Percentiles rank a stretch among this genome's conserved stretches.
phyloP scores from a whole-genome alignment of 495 filamentous ascomycete genomes.

The Aspergillus cavernicola region DNA sequence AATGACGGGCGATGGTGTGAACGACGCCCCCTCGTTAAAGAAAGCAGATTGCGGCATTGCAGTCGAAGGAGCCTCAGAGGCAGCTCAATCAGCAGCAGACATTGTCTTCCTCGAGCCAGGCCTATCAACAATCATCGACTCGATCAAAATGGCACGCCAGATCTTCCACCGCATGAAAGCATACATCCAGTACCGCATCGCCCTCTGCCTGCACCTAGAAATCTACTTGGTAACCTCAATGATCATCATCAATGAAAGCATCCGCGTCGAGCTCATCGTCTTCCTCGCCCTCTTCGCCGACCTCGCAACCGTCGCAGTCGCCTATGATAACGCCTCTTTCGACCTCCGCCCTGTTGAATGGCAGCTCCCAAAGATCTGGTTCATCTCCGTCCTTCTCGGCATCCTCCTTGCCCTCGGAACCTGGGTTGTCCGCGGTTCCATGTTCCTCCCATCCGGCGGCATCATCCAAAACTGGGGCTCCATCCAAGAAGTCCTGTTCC shows the following conservation, averaged over 20 bases:
- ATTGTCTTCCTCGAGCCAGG: slow-evolving; percentile 74
- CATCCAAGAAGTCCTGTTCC: slow-evolving; percentile 67
- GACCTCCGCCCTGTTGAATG: slow-evolving; percentile 69
- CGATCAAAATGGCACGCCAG: slow-evolving; percentile 70
- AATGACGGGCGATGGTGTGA: slow-evolving; percentile 98
- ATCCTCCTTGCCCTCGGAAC: slow-evolving; percentile 62
- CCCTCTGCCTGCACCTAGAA: slow-evolving; percentile 69
- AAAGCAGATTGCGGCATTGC: slow-evolving; percentile 81
- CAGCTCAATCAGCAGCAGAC: slow-evolving; percentile 69
- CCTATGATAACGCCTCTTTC: slow-evolving; percentile 69
- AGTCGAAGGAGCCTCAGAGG: slow-evolving; percentile 70
- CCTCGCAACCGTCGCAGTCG: slow-evolving; percentile 69
- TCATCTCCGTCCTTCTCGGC: slow-evolving; percentile 64
- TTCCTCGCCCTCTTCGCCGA: slow-evolving; percentile 73
- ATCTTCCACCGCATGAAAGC: slow-evolving; percentile 81
- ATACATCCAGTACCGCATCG: slow-evolving; percentile 76
- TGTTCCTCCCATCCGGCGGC: slow-evolving; percentile 64
- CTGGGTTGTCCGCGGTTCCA: slow-evolving; percentile 62
- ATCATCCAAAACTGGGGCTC: slow-evolving; percentile 67
- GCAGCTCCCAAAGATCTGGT: slow-evolving; percentile 75
- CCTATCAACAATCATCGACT: slow-evolving; percentile 69
- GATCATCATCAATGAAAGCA: slow-evolving; percentile 70
- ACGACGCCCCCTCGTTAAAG: slow-evolving; percentile 93
- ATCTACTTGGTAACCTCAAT: slow-evolving; percentile 70
- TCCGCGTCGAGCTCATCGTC: slow-evolving; percentile 62